These are phyloP conservation scores for Cutaneotrichosporon sp. DNA, from an alignment of 1,284 basidiomycete species.

Conservation along the genomic window DNA sequence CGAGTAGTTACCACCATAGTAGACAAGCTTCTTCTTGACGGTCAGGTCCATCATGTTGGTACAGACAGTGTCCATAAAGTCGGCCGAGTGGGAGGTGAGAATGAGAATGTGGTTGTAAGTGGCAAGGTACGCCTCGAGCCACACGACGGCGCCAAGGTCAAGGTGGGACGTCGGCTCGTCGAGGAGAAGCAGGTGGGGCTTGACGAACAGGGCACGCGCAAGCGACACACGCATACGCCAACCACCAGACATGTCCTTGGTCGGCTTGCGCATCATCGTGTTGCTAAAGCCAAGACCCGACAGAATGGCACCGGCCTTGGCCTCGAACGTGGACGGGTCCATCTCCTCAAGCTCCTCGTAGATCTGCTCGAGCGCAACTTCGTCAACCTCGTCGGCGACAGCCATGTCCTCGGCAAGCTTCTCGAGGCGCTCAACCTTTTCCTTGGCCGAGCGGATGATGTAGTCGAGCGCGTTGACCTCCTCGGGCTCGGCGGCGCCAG, in stretches of 20 bases:
- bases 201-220: conserved; percentile 90
- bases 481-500: conserved; percentile 94
- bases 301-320: conserved; percentile 90
- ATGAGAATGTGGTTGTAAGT: conserved; percentile 94
- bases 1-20: conserved; percentile 95
- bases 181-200: conserved; percentile 87
- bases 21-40: conserved; percentile 56
- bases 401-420: conserved; percentile 92
- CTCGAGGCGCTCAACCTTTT: conserved; percentile 93
- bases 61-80: conserved; percentile 97
- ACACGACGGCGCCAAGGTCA: conserved; percentile 95
- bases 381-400: conserved; percentile 81
- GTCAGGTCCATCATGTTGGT: conserved; percentile 98
- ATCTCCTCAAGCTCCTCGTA: conserved; percentile 98
- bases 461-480: conserved; percentile 94
- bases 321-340: conserved; percentile 91
- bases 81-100: conserved; percentile 84
- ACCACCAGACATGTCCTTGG: conserved; percentile 97
- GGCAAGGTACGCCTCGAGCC: conserved; percentile 95
- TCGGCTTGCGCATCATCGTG: conserved; percentile 92
- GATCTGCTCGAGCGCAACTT: conserved; percentile 74
- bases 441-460: conserved; percentile 85
- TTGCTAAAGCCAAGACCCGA: conserved; percentile 92
- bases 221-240: conserved; percentile 99
- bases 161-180: conserved; percentile 66